These are phyloP conservation scores for Cyphellophora europaea DNA, from an alignment of 2,329 filamentous ascomycete genomes.

Conservation along the genomic window DNA sequence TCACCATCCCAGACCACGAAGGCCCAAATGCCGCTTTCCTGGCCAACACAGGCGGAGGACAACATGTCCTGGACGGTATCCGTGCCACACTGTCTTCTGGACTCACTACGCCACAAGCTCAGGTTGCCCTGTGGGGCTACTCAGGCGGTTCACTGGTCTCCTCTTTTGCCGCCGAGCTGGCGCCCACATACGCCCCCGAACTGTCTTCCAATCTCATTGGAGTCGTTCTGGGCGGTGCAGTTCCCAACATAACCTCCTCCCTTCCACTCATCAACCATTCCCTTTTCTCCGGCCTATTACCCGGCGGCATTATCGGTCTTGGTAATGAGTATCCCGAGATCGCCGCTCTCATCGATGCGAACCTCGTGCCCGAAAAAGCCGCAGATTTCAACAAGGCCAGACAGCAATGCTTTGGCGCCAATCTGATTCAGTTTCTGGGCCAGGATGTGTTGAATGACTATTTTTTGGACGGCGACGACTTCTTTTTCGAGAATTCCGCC, in stretches of 20 bases:
- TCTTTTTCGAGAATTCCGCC: not conserved
- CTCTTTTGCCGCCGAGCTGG: slow-evolving; percentile 45
- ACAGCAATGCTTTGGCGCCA: not conserved
- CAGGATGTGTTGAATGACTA: slow-evolving; percentile 18
- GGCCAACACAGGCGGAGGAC: slow-evolving; percentile 31
- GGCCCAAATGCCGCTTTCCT: slow-evolving; percentile 35
- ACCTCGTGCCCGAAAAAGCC: slow-evolving; percentile 1
- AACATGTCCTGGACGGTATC: slow-evolving; percentile 35
- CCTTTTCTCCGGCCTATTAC: not conserved
- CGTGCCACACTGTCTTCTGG: slow-evolving; percentile 31
- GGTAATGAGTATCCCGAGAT: slow-evolving; percentile 21
- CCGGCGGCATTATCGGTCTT: slow-evolving; percentile 14
- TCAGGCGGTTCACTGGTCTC: slow-evolving; percentile 45
- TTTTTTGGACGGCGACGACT: not conserved
- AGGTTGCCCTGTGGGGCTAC: slow-evolving; percentile 45
- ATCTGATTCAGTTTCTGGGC: slow-evolving; percentile 9
- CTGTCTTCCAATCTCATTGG: slow-evolving; percentile 36
- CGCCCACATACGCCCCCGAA: slow-evolving; percentile 44
- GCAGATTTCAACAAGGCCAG: slow-evolving; percentile 3
- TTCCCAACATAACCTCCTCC: slow-evolving; percentile 23
- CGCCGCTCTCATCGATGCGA: not conserved
- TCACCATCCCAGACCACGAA: slow-evolving; percentile 39
- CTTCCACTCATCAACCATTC: not conserved
- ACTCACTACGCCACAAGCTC: slow-evolving; percentile 22
- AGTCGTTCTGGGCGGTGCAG: slow-evolving; percentile 40